Percentiles rank a stretch among this genome's conserved stretches.
phyloP scores from a whole-genome alignment of 768 basidiomycete genomes.

The Termitomyces sp. region DNA sequence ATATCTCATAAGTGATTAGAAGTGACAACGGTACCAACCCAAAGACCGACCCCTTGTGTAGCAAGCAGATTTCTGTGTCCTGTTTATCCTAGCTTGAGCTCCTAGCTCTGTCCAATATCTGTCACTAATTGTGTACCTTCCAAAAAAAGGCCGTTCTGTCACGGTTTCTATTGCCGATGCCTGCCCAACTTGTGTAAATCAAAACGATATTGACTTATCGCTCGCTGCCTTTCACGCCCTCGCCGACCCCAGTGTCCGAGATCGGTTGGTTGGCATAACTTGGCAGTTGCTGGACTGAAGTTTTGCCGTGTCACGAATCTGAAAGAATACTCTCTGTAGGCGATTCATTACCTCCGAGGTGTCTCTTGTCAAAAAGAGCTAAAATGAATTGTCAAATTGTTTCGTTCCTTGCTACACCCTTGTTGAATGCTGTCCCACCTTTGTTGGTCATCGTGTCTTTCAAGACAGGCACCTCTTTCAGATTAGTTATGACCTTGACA shows the following conservation, averaged over 20 bases:
- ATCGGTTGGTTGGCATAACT: conserved; percentile 42
- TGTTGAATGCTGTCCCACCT: background rate
- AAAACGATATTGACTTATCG: conserved; percentile 58
- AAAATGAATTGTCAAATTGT: conserved; percentile 2
- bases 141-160: conserved; percentile 49
- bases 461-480: no score
- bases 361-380: conserved; percentile 17
- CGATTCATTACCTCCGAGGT: conserved; percentile 20
- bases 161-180: conserved; percentile 54
- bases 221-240: conserved; percentile 49
- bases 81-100: conserved; percentile 36
- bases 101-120: background rate
- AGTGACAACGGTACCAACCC: conserved; percentile 56
- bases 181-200: conserved; percentile 50
- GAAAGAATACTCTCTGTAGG: conserved; percentile 3
- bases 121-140: background rate
- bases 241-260: conserved; percentile 33
- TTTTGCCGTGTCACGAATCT: background rate
- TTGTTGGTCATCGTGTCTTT: no score
- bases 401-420: no score
- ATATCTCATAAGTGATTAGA: conserved; percentile 27
- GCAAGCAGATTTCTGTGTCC: conserved; percentile 32
- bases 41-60: conserved; percentile 73
- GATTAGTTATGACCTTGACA: no score
- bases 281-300: conserved; percentile 40